Evolutionary conservation across 2,329 filamentous ascomycete genomes (phyloP), one percentile per base, ranked within the genome.

Genomic region (Colletotrichum neosansevieriae): DNA sequence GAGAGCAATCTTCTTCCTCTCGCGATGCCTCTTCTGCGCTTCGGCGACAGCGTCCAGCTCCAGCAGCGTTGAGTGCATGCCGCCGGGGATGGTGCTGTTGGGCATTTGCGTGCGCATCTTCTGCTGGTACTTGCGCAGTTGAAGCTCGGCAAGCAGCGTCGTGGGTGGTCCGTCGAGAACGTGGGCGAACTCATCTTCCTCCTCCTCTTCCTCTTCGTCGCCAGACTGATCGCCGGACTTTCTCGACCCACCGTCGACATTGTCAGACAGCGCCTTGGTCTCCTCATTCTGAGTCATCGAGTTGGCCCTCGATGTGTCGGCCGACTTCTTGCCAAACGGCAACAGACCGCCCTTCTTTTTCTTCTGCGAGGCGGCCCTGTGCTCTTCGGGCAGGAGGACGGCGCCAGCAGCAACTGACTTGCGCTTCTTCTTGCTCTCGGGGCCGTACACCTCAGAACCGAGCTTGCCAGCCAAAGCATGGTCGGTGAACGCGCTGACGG

Each of bases 11-110:
- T 91, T 92, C 75, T 92, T 92, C 64, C 87, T 86, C 74, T 91
- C 87, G 42, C 95, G 89, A 32, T 91, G 86, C 71, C 91, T 89
- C 73, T 90, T 91, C 77, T 97, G 92, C 24, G 94, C 87, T 78
- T 98, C 92, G 21, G 93, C 93, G 32, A 98, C 93, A 0, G 94
- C 92, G 75, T 99, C 95, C 72, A 98, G 87, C 76, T 99, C 90
- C 1, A 99, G 84, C 4, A 99, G 85, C 0, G 96, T 99, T 13
- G 93, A 93, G 71, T 96, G 93, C 86, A 97, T 91, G n/a, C 94
- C 94, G 62, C 91, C 90, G 19, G 92, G 91, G 72, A 84, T 84
- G 2, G 81, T 79, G 50, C 85, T 88, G 36, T 87, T 84, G 21
- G 90, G 85, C 13, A 91, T 91, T 21, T 90, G 88, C 34, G 91